A percentile compares a stretch with the other conserved stretches of the same genome.
phyloP scores from a whole-genome alignment of 495 filamentous ascomycete species.

The Penicillium herquei region DNA sequence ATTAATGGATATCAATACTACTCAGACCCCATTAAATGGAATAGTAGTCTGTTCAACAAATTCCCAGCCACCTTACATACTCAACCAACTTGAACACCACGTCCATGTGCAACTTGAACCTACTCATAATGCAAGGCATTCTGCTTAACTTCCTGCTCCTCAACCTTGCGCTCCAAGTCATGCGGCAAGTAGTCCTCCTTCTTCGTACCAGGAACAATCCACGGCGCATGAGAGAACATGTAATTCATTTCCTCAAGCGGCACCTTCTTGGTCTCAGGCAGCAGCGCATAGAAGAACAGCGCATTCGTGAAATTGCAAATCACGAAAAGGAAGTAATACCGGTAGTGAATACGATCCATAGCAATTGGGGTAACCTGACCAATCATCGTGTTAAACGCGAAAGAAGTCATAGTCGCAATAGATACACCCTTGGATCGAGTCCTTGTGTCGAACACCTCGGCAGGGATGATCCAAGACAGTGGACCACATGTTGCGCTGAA shows the following conservation, averaged over 20 bases:
- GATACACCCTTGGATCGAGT: slow-evolving; percentile 66
- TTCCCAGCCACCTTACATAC: too few species aligned
- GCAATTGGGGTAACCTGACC: slow-evolving; percentile 66
- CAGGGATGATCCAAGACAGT: slow-evolving; percentile 62
- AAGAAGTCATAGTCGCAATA: slow-evolving; percentile 62
- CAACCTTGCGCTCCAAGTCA: slow-evolving; percentile 39
- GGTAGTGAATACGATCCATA: slow-evolving; percentile 49
- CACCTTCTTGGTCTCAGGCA: slow-evolving; percentile 64
- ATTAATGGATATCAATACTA: too few species aligned
- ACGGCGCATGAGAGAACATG: slow-evolving; percentile 66
- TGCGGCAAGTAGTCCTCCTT: slow-evolving; percentile 37
- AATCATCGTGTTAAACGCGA: slow-evolving; percentile 74
- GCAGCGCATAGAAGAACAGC: slow-evolving; percentile 59
- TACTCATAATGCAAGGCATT: slow-evolving; percentile 24
- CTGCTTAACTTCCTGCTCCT: slow-evolving; percentile 39
- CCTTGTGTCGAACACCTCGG: slow-evolving; percentile 69
- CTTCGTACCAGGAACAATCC: slow-evolving; percentile 54
- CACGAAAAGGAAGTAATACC: slow-evolving; percentile 58
- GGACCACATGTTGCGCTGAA: slow-evolving; percentile 66
- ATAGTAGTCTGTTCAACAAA: too few species aligned
- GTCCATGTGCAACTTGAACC: not conserved
- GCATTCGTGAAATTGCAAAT: slow-evolving; percentile 56
- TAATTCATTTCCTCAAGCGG: slow-evolving; percentile 71
- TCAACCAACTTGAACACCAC: too few species aligned
- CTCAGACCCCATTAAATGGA: too few species aligned